phyloP scores from a whole-genome alignment of 108 stramenopile species.

The Nitzschia sp. region DNA sequence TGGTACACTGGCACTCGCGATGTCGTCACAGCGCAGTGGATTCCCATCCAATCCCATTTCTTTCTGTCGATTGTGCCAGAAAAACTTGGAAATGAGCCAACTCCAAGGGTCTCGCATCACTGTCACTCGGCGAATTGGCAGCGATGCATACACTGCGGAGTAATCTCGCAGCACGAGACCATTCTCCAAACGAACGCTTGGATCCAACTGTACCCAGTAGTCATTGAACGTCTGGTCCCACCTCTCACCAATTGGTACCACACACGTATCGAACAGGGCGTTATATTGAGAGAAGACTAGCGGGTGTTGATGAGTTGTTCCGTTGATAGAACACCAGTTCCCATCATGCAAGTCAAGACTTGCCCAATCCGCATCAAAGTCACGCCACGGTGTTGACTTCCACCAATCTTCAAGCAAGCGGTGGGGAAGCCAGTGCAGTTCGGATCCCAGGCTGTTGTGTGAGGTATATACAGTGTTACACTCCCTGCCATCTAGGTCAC shows the following conservation, averaged over 20 bases:
- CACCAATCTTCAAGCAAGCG: constrained; percentile 35
- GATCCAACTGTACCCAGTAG: constrained; percentile 5
- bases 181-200: background rate
- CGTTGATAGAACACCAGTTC: background rate
- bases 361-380: background rate
- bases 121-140: constrained; percentile 38
- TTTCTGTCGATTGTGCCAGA: constrained; percentile 26
- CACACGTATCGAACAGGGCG: background rate
- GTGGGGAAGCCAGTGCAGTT: constrained; percentile 50
- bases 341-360: background rate
- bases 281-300: background rate
- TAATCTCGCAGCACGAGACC: constrained; percentile 1
- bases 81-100: constrained; percentile 43
- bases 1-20: background rate
- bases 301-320: background rate
- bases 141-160: constrained; percentile 36
- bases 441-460: constrained; percentile 40
- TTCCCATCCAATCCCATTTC: background rate
- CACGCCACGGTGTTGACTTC: constrained; percentile 15
- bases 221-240: background rate
- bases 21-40: constrained; percentile 8
- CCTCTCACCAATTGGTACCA: background rate
- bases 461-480: constrained; percentile 38
- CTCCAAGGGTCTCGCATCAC: constrained; percentile 47
- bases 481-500: constrained; percentile 1